Percentiles rank a stretch among this genome's conserved stretches.
Conservation (phyloP, 768 basidiomycete species). For the Suillus plorans region DNA sequence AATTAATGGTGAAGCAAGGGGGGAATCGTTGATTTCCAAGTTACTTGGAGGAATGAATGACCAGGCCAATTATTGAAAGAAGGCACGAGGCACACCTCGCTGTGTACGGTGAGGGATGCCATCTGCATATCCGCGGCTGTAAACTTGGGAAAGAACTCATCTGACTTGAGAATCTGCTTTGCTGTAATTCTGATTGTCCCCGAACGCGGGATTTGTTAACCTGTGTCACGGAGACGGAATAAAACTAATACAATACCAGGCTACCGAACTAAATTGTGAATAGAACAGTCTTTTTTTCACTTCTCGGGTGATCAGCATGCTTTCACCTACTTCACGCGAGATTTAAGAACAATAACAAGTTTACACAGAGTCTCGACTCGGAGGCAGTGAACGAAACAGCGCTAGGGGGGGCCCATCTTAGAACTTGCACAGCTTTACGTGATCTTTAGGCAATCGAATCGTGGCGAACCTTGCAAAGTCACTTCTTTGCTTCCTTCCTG, state of each 20-base stretch:
- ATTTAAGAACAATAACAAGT: neutral
- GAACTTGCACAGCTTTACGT: slow-evolving; percentile 12
- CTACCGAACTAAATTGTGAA: neutral
- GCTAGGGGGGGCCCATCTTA: neutral
- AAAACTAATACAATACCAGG: too few relatives aligned
- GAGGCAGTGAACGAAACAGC: neutral
- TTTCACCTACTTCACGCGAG: neutral
- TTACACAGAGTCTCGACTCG: neutral
- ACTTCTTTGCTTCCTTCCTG: neutral
- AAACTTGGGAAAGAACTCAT: slow-evolving; percentile 19
- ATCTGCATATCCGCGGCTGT: slow-evolving; percentile 34
- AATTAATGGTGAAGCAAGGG: neutral
- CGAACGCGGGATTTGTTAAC: slow-evolving; percentile 12
- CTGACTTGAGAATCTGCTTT: slow-evolving; percentile 17
- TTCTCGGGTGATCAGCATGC: neutral
- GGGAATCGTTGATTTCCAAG: neutral
- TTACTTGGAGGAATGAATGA: neutral
- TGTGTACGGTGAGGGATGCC: slow-evolving; percentile 17
- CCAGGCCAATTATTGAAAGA: neutral
- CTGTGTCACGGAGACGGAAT: neutral
- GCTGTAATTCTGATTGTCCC: slow-evolving; percentile 18
- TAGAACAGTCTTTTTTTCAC: neutral
- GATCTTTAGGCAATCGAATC: slow-evolving; percentile 3
- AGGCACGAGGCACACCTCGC: slow-evolving; percentile 24
- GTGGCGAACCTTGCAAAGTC: neutral